Percentiles rank a stretch among this genome's conserved stretches.
Conservation (phyloP, 2,329 filamentous ascomycete genomes). For the Cryoendolithus antarcticus region DNA sequence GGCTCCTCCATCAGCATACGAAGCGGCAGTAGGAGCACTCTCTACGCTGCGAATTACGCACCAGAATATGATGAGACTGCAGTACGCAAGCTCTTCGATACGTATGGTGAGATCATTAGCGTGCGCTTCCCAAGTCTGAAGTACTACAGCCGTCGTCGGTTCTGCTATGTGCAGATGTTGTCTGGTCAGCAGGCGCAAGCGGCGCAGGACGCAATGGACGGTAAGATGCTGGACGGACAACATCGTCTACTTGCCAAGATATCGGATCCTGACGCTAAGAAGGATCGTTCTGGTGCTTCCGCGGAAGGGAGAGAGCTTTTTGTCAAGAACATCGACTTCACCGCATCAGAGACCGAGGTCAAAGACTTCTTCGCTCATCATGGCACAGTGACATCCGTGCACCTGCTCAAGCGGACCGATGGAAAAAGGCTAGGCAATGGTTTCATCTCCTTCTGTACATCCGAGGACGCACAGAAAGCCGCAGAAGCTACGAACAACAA, state of each 20-base stretch:
- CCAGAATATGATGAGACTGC: constrained; percentile 59
- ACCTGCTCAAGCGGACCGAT: constrained; percentile 54
- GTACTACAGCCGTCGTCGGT: constrained; percentile 75
- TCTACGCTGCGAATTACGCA: constrained; percentile 88
- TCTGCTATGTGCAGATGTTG: constrained; percentile 91
- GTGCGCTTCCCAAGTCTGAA: constrained; percentile 87
- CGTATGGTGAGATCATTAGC: constrained; percentile 68
- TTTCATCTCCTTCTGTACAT: constrained; percentile 65
- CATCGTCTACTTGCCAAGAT: constrained; percentile 65
- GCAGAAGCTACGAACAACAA: constrained; percentile 22
- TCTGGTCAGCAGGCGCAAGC: constrained; percentile 53
- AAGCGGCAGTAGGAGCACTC: constrained; percentile 62
- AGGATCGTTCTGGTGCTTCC: constrained; percentile 60
- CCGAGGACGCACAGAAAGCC: constrained; percentile 24
- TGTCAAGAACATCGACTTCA: constrained; percentile 73
- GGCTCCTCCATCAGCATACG: constrained; percentile 61
- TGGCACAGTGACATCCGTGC: constrained; percentile 60
- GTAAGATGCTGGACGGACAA: constrained; percentile 53
- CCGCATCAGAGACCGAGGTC: constrained; percentile 54
- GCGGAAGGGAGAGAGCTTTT: constrained; percentile 83
- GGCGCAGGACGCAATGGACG: constrained; percentile 58
- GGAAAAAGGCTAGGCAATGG: constrained; percentile 65
- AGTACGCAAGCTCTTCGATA: constrained; percentile 54
- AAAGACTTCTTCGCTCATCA: constrained; percentile 60
- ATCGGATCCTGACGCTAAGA: constrained; percentile 69